Evolutionary conservation across 2,329 filamentous ascomycete genomes (phyloP), one percentile per base, ranked within the genome.

Genomic region (Didymosphaeria variabile): DNA sequence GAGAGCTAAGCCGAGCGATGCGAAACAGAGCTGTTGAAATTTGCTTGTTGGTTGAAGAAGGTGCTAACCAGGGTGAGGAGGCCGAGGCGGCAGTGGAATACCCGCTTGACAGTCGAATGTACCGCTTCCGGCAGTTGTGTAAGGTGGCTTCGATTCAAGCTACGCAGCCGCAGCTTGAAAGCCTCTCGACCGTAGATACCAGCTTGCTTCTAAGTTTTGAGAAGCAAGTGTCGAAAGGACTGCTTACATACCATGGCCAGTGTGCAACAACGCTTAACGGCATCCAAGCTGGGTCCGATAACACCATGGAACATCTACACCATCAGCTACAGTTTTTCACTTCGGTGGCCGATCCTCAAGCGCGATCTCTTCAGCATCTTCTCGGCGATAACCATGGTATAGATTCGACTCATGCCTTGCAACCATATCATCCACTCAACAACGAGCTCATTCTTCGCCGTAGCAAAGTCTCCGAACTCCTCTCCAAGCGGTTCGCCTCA

Each of bases 1-100:
- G 95, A 19, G 95, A 99, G 77, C 84, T 99, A 9, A 99, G 95
- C 3, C 87, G 95, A 64, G 95, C 95, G 0, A 99, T 99, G 95
- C 86, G 96, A 59, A 99, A 99, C 79, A 88, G 95, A 76, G 93
- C 93, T 52, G 86, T 97, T 29, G 96, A 99, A 78, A 90, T 99
- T 10, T 95, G 90, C 71, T 83, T 99, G 2, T 60, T 79, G 1
- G 63, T 73, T n/a, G 21, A 64, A 8, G 64, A 67, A 7, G 38
- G 23, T 7, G 59, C 65, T 8, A 26, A 36, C 19, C 13, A 13
- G 2, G 19, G 45, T 9, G 42, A 54, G 21, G 23, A 21, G 6
- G 19, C 10, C 23, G 2, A 26, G 15, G 55, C 17, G 13, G 31
- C 61, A 19, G 58, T 70, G 9, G 57, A 69, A 17, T 79, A 80